These are phyloP conservation scores for Pontederia paniculata DNA, from an alignment of 176 grass and related monocot genomes.

Conservation along the genomic window DNA sequence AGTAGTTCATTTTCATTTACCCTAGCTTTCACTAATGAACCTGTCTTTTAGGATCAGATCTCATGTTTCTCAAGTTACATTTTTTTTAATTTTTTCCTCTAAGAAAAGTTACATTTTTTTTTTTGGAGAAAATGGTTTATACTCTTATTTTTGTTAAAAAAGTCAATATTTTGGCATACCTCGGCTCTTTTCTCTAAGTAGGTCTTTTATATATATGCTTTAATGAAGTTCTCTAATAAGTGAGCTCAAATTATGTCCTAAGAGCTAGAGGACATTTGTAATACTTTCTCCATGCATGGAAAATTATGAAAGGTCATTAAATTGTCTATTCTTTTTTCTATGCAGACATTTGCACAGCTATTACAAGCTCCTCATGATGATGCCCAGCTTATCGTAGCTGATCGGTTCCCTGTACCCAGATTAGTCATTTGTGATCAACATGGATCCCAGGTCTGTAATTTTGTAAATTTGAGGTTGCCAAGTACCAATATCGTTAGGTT, in stretches of 20 bases:
- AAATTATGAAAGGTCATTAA: slow-evolving; percentile 10
- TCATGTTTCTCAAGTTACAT: background rate
- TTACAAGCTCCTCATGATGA: slow-evolving; percentile 82
- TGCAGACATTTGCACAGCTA: slow-evolving; percentile 77
- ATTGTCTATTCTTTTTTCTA: background rate
- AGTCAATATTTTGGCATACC: no score
- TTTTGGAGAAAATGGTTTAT: no score
- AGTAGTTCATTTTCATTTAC: no score
- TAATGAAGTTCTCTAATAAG: background rate
- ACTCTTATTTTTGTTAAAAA: no score
- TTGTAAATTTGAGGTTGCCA: background rate
- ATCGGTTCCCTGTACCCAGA: slow-evolving; percentile 80
- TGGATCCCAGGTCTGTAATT: slow-evolving; percentile 63
- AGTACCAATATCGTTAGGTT: no score
- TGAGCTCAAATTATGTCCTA: no score
- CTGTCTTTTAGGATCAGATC: background rate
- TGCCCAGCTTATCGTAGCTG: slow-evolving; percentile 61
- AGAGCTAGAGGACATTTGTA: background rate
- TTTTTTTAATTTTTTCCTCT: no score
- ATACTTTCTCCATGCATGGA: background rate
- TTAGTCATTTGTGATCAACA: slow-evolving; percentile 90
- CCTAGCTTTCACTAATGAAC: background rate
- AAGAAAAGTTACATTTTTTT: no score
- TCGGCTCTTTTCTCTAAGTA: no score
- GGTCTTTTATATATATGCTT: no score